Percentiles rank a stretch among this genome's conserved stretches.
Conservation (phyloP, 1,284 basidiomycete genomes). For the Fistulinella staudtii region DNA sequence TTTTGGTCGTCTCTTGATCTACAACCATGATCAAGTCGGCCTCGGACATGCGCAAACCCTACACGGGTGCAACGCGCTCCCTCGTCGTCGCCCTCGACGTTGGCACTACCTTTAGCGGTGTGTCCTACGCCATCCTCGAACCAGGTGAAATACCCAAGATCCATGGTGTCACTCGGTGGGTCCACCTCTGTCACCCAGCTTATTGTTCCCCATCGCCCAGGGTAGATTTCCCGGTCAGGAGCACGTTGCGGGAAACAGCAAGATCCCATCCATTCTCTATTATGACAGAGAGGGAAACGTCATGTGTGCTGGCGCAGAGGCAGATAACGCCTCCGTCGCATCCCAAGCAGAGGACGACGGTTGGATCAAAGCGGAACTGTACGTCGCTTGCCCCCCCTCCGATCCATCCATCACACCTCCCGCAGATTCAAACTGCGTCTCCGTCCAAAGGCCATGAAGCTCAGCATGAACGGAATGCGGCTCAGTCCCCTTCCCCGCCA, state of each 20-base stretch:
- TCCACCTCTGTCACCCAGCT: neutral
- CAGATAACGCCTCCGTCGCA: slow-evolving; percentile 53
- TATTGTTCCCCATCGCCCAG: slow-evolving; percentile 12
- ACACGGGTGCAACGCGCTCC: slow-evolving; percentile 55
- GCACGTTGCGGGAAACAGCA: slow-evolving; percentile 77
- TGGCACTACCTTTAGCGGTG: slow-evolving; percentile 72
- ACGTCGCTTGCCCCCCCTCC: slow-evolving; percentile 26
- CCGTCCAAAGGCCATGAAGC: slow-evolving; percentile 67
- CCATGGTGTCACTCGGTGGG: slow-evolving; percentile 65
- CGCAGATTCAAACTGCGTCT: slow-evolving; percentile 73
- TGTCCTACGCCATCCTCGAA: slow-evolving; percentile 72
- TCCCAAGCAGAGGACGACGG: slow-evolving; percentile 68
- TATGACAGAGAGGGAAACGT: slow-evolving; percentile 61
- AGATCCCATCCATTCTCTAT: slow-evolving; percentile 73
- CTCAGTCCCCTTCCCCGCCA: slow-evolving; percentile 59
- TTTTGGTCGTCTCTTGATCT: slow-evolving; percentile 5
- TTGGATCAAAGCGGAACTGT: slow-evolving; percentile 73
- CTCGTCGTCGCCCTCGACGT: slow-evolving; percentile 73
- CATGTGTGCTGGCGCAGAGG: slow-evolving; percentile 70
- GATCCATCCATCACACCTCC: neutral
- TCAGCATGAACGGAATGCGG: slow-evolving; percentile 77
- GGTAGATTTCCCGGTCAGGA: slow-evolving; percentile 74
- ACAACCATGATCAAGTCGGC: slow-evolving; percentile 26
- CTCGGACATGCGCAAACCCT: slow-evolving; percentile 65
- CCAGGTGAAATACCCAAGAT: slow-evolving; percentile 72